Conservation (phyloP, 352 stramenopile species). For the Phytophthora fragariae region DNA sequence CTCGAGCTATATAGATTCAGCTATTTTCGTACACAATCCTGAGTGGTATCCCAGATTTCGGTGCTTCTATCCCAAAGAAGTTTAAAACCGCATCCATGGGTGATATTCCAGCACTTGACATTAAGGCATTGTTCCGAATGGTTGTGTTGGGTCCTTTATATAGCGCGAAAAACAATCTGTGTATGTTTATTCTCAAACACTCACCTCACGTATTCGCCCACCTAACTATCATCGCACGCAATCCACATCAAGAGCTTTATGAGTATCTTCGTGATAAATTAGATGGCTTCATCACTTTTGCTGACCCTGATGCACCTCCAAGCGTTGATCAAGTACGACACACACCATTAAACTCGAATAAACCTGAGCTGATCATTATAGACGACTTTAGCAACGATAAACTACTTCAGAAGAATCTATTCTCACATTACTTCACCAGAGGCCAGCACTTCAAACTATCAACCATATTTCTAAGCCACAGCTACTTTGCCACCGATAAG, state of each 20-base stretch:
- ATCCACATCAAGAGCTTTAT: too few species aligned
- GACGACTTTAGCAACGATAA: neutral
- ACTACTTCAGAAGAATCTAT: constrained; percentile 19
- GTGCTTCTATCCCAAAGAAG: neutral
- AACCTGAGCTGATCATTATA: neutral
- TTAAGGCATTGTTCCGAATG: too few species aligned
- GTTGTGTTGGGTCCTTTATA: too few species aligned
- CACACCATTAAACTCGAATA: neutral
- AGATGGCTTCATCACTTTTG: constrained; percentile 15
- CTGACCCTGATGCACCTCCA: neutral
- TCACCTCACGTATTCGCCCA: too few species aligned
- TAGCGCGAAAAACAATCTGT: too few species aligned
- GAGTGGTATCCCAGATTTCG: neutral
- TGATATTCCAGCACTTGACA: neutral
- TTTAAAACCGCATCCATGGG: too few species aligned
- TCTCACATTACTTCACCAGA: neutral
- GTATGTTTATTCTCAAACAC: too few species aligned
- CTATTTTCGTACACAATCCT: neutral
- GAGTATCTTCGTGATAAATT: too few species aligned
- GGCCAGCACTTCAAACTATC: too few species aligned
- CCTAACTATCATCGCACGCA: too few species aligned
- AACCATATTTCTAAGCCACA: too few species aligned
- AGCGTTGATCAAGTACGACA: neutral
- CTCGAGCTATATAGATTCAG: neutral
- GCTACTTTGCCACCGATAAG: too few species aligned